Evolutionary conservation across 768 basidiomycete species (phyloP), one percentile per base, ranked within the genome.

Genomic region (Lentinula sp.): DNA sequence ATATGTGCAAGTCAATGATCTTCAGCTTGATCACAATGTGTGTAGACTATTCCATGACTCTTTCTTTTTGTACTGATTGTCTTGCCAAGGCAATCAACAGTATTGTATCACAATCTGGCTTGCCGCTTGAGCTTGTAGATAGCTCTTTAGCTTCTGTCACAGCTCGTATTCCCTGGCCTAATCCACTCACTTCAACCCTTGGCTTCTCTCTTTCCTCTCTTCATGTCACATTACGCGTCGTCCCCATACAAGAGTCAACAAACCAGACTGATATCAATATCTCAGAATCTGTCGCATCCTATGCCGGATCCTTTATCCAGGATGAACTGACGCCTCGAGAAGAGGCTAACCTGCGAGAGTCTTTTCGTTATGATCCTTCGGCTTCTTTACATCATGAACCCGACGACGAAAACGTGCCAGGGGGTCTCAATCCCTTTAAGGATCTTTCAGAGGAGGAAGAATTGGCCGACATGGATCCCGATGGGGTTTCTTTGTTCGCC

Each of bases 241-340:
- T 50, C 68, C 60, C 50, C 66, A 53, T 66, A 50, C 52, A 51
- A 42, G 57, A 20, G 59, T 61, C 5, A 32, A 41, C 45, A 16
- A 67, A 62, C 53, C 53, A 57, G 46, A 43, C 68, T 16, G 66
- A 66, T 53, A 63, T 71, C 42, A 81, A 87, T 68, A 79, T 95
- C 13, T 77, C 91, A 4, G 84, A 87, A 50, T 94, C 94, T 23
- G 87, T 93, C n/a, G 81, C 82, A 32, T 87, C 87, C n/a, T 84
- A 89, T 13, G 91, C 94, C 1, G 88, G 93, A 65, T 85, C 88
- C 3, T 98, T 98, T 73, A 77, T 96, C 28, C 89, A 95, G 51
- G 81, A 91, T 64, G 92, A 95, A 68, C 76, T 97, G 54, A 80
- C 85, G 23, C 77, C 82, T 6, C 77, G 78, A 63, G 93, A 96